Base-by-base conservation (phyloP, 2,329 filamentous ascomycete genomes). In the Sclerotinia subarctica region DNA sequence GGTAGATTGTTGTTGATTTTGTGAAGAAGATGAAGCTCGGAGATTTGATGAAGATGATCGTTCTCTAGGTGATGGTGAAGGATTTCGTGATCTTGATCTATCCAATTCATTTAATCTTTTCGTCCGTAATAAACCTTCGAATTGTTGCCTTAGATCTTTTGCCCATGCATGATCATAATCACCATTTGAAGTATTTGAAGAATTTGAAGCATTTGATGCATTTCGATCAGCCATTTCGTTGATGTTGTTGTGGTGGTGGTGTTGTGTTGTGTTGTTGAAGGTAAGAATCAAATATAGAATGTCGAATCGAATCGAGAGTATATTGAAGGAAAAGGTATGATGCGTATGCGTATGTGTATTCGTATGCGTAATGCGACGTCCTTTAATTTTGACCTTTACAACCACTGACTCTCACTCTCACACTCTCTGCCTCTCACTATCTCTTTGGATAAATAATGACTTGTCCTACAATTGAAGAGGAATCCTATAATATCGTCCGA, bases 71-170 rank as follows among this genome's bases (percentile, higher is more conserved):
- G 82, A 81, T 52, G 83, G 89, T 47, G 89, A 90, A 63, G 83
- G 82, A 51, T 83, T 84, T 44, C 84, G 82, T 46, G 86, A 84
- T 70, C 85, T 83, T 46, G 88, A 87, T 67, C 84, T 82, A 74
- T 90, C 88, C 63, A 97, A 84, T 72, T 94, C 91, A 78, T 92
- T 94, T 83, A 97, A 88, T 78, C 93, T 88, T 82, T 92, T 94
- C 68, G 91, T 93, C 78, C 92, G 90, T 76, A 98, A 84, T 70
- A 96, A 82, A 72, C 93, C 90, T 78, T 96, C 92, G 79, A 97
- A 97, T 76, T 93, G 90, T 75, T 90, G 82, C 64, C 91, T 90
- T 75, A 98, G 82, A 69, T 93, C 91, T 75, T 87, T 85, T 35
- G 93, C 92, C 88, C 89, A 92, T 76, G 86, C 85, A 76, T 93